phyloP scores from a whole-genome alignment of 108 stramenopile genomes.

The Craspedostauros australis region DNA sequence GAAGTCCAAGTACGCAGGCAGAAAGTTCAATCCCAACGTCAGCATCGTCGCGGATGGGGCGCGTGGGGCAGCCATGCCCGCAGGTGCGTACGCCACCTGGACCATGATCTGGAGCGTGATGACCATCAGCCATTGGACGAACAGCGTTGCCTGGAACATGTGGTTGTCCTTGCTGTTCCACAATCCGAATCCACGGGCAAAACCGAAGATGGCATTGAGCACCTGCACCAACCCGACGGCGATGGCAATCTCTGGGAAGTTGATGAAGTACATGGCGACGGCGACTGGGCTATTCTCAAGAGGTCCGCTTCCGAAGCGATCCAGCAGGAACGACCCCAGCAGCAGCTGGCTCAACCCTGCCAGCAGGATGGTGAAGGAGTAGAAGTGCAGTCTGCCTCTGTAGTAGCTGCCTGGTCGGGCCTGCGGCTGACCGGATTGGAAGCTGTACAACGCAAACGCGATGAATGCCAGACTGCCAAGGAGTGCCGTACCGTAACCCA shows the following conservation, averaged over 20 bases:
- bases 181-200: conserved; percentile 4
- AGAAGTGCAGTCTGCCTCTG: conserved; percentile 11
- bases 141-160: conserved; percentile 3
- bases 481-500: conserved; percentile 14
- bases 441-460: conserved; percentile 14
- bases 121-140: conserved; percentile 4
- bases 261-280: conserved; percentile 18
- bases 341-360: conserved; percentile 20
- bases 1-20: conserved; percentile 29
- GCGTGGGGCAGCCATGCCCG: neutral
- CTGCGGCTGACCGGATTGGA: conserved; percentile 1
- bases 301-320: neutral
- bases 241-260: conserved; percentile 14
- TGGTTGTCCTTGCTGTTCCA: neutral
- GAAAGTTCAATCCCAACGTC: conserved; percentile 11
- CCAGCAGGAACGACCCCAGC: conserved; percentile 4
- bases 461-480: conserved; percentile 19
- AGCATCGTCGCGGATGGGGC: conserved; percentile 6
- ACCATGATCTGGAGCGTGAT: conserved; percentile 8
- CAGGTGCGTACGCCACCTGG: conserved; percentile 10
- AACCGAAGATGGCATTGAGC: conserved; percentile 14
- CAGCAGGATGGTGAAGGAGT: conserved; percentile 4
- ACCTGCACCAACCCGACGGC: conserved; percentile 15
- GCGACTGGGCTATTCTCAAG: neutral
- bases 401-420: conserved; percentile 8